phyloP scores from a whole-genome alignment of 768 basidiomycete genomes.

The Sutorius australiensis region DNA sequence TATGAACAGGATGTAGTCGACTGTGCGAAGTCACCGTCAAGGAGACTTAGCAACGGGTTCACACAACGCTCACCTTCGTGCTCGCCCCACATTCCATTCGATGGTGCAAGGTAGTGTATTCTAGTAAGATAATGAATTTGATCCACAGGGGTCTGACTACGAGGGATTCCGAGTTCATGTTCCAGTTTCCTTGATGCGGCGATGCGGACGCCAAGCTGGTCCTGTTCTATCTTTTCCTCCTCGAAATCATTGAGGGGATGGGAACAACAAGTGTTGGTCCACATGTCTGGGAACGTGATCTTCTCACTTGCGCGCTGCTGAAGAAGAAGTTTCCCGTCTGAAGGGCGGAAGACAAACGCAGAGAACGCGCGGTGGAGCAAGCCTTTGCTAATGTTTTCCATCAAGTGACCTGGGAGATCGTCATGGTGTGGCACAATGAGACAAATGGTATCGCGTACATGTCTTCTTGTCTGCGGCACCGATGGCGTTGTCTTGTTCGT shows the following conservation, averaged over 20 bases:
- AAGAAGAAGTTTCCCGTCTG: constrained; percentile 87
- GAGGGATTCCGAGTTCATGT: constrained; percentile 94
- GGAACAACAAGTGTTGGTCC: constrained; percentile 99
- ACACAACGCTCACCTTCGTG: constrained; percentile 72
- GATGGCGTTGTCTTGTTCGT: constrained; percentile 79
- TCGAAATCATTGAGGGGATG: constrained; percentile 94
- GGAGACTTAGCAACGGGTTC: background rate
- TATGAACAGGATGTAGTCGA: constrained; percentile 96
- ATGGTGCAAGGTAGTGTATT: constrained; percentile 97
- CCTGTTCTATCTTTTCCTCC: constrained; percentile 69
- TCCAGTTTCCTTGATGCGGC: constrained; percentile 96
- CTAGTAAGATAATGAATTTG: constrained; percentile 92
- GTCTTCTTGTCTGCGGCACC: constrained; percentile 95
- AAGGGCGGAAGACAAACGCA: constrained; percentile 92
- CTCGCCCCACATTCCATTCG: constrained; percentile 92
- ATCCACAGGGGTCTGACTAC: constrained; percentile 69
- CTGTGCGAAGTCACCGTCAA: constrained; percentile 41
- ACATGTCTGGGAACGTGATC: constrained; percentile 99
- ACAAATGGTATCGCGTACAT: constrained; percentile 50
- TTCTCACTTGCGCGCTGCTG: constrained; percentile 97
- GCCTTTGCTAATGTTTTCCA: constrained; percentile 94
- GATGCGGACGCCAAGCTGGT: constrained; percentile 77
- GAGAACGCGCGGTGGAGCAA: constrained; percentile 98
- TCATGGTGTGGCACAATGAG: background rate
- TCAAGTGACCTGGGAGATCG: constrained; percentile 68